Conservation (phyloP, 257 asterid genomes). For the Phtheirospermum japonicum region DNA sequence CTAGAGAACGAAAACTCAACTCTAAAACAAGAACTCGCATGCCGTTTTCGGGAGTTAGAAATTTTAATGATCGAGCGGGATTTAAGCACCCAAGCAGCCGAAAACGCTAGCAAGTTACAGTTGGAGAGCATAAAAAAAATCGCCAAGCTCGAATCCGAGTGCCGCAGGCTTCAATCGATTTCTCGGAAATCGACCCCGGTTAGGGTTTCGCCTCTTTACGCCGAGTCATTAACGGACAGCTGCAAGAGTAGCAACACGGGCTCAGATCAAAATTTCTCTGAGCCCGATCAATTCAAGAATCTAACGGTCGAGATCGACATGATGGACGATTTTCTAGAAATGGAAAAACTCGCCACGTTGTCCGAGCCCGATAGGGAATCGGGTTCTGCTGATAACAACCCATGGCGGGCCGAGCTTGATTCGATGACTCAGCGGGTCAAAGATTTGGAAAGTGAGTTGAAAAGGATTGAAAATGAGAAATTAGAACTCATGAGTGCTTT, state of each 20-base stretch:
- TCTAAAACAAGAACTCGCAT: constrained; percentile 50
- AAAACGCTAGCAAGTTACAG: constrained; percentile 62
- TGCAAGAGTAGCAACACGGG: constrained; percentile 32
- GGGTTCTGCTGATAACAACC: constrained; percentile 28
- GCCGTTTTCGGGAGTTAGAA: constrained; percentile 42
- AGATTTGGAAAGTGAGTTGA: constrained; percentile 50
- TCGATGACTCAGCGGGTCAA: constrained; percentile 37
- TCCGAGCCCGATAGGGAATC: constrained; percentile 35
- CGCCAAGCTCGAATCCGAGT: constrained; percentile 66
- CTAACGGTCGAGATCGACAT: constrained; percentile 52
- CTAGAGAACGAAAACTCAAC: constrained; percentile 49
- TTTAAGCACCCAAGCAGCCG: constrained; percentile 60
- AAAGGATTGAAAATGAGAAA: constrained; percentile 47
- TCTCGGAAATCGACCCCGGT: constrained; percentile 43
- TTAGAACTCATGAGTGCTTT: constrained; percentile 44
- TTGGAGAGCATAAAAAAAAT: constrained; percentile 58
- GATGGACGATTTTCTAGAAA: constrained; percentile 91
- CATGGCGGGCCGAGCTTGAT: constrained; percentile 37
- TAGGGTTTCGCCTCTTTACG: constrained; percentile 37
- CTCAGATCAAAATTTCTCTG: constrained; percentile 39
- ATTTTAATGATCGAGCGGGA: constrained; percentile 55
- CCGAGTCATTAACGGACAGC: constrained; percentile 46
- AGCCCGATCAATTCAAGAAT: constrained; percentile 28
- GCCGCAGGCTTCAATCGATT: constrained; percentile 50
- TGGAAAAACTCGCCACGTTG: constrained; percentile 74